Percentiles rank a stretch among this genome's conserved stretches.
These are phyloP conservation scores for Mucor sp. DNA, from an alignment of 371 early-diverging fungal species.

Conservation along the genomic window DNA sequence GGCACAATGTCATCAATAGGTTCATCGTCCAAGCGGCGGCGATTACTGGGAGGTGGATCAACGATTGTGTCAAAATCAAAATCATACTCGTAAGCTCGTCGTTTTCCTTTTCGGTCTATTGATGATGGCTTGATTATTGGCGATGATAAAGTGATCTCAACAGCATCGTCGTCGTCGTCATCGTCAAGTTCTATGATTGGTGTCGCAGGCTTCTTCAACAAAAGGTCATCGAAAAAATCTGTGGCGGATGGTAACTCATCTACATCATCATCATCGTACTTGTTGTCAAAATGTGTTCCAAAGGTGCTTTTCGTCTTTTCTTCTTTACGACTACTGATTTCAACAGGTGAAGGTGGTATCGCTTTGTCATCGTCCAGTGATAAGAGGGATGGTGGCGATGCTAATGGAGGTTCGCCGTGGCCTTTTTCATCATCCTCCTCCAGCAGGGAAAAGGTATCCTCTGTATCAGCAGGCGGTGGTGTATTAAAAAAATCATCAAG, in stretches of 20 bases:
- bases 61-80: neutral
- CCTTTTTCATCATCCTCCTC: neutral
- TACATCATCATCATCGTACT: neutral
- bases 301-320: neutral
- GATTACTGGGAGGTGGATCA: neutral
- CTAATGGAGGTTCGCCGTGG: neutral
- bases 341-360: neutral
- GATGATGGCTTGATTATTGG: neutral
- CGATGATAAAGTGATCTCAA: neutral
- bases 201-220: constrained; percentile 1
- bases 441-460: neutral
- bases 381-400: neutral
- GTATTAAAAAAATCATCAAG: neutral
- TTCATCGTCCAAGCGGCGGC: neutral
- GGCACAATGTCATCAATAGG: neutral
- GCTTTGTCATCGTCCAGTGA: neutral
- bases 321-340: neutral
- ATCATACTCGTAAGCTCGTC: neutral
- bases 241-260: constrained; percentile 4
- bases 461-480: neutral
- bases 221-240: constrained; percentile 18
- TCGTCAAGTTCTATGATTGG: constrained; percentile 7
- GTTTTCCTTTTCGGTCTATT: constrained; percentile 11
- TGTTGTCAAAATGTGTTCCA: neutral
- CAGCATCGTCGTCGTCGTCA: neutral